A percentile compares a stretch with the other conserved stretches of the same genome.
Conservation (phyloP, 2,329 filamentous ascomycete species). For the Dothideomycetidae sp. region DNA sequence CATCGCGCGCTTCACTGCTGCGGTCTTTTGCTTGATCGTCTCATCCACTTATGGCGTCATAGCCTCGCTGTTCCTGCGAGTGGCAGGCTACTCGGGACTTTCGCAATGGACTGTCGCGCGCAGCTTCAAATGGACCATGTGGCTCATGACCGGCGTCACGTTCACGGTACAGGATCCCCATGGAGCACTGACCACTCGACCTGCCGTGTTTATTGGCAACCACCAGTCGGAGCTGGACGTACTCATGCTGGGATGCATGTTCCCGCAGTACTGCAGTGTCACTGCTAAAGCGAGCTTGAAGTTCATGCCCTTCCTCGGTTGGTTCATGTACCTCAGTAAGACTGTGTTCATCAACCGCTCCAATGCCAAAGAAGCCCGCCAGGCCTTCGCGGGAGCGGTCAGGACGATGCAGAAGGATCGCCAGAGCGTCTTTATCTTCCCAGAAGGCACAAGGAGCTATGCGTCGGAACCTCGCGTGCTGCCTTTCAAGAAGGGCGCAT, state of each 20-base stretch:
- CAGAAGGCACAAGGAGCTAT: slow-evolving; percentile 88
- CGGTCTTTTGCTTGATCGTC: slow-evolving; percentile 26
- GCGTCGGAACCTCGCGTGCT: slow-evolving; percentile 64
- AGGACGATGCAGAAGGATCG: slow-evolving; percentile 55
- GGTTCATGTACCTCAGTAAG: slow-evolving; percentile 78
- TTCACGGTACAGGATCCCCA: slow-evolving; percentile 56
- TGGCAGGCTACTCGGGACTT: slow-evolving; percentile 57
- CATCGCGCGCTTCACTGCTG: slow-evolving; percentile 45
- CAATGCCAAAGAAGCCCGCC: slow-evolving; percentile 67
- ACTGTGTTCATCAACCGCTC: slow-evolving; percentile 91
- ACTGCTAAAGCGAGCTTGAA: slow-evolving; percentile 81
- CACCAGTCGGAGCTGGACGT: slow-evolving; percentile 63
- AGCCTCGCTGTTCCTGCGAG: slow-evolving; percentile 55
- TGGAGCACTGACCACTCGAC: slow-evolving; percentile 50
- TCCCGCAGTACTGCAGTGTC: slow-evolving; percentile 82
- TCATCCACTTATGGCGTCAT: slow-evolving; percentile 59
- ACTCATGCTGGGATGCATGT: slow-evolving; percentile 74
- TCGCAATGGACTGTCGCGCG: slow-evolving; percentile 76
- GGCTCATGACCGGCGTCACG: slow-evolving; percentile 56
- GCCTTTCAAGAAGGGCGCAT: slow-evolving; percentile 98
- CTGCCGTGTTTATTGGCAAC: slow-evolving; percentile 84
- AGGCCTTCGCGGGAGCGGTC: slow-evolving; percentile 73
- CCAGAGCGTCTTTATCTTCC: slow-evolving; percentile 69
- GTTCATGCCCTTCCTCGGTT: slow-evolving; percentile 70
- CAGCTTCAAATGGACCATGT: slow-evolving; percentile 68